Conservation (phyloP, 371 early-diverging fungal species). For the Zychaea mexicana region DNA sequence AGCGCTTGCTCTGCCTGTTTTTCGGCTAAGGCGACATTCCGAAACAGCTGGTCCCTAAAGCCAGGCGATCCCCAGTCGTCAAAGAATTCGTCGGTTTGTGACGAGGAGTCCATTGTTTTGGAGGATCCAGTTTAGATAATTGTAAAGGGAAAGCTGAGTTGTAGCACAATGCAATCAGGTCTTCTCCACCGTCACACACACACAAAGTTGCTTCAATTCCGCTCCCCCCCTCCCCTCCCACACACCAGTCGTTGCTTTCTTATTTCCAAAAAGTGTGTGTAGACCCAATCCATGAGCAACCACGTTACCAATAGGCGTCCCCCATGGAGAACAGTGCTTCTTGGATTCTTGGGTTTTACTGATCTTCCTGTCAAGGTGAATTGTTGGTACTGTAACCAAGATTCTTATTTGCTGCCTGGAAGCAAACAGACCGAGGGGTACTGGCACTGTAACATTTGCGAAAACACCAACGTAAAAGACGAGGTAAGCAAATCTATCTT, state of each 20-base stretch:
- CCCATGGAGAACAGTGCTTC: conserved; percentile 3
- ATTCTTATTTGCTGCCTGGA: conserved; percentile 22
- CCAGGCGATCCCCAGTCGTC: conserved; percentile 22
- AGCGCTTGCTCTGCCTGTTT: neutral
- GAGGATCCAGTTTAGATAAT: neutral
- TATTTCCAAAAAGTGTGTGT: neutral
- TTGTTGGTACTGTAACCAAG: conserved; percentile 37
- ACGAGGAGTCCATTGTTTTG: conserved; percentile 6
- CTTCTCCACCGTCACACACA: no score
- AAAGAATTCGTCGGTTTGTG: conserved; percentile 9
- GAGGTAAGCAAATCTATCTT: conserved; percentile 26
- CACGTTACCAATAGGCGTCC: conserved; percentile 8
- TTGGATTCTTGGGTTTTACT: conserved; percentile 21
- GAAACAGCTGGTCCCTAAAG: conserved; percentile 12
- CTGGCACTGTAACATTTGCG: conserved; percentile 31
- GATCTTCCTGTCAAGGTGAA: conserved; percentile 26
- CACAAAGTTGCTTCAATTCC: neutral
- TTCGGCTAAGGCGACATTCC: conserved; percentile 6
- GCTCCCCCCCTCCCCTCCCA: neutral
- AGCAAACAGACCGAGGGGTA: conserved; percentile 16
- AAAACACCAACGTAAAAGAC: conserved; percentile 22
- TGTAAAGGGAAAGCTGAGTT: neutral
- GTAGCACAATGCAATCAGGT: neutral
- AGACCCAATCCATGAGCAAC: neutral
- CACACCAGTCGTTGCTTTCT: neutral